phyloP scores from a whole-genome alignment of 331 rosid species.

The Malus hybrid region DNA sequence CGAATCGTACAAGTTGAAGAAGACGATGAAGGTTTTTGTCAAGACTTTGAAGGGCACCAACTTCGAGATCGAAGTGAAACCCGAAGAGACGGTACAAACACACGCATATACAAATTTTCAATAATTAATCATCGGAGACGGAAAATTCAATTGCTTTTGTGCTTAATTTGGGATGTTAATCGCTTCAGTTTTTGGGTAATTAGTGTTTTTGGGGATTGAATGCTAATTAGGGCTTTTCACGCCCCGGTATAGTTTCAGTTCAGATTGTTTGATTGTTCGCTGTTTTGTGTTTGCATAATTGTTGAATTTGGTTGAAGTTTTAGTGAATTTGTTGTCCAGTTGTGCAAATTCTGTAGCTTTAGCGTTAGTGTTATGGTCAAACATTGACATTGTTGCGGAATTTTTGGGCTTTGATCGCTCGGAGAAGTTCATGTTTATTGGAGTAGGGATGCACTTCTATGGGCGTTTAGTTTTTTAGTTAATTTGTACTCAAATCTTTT shows the following conservation, averaged over 20 bases:
- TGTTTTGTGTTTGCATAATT: not conserved
- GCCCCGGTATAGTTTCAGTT: not conserved
- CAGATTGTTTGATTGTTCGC: not conserved
- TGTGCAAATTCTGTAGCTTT: not conserved
- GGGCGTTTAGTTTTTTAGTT: not conserved
- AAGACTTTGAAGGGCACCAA: constrained; percentile 68
- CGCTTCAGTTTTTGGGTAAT: constrained; percentile 5
- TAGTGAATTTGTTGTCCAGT: not conserved
- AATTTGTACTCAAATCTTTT: not conserved
- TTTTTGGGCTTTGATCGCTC: not conserved
- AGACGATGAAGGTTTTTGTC: constrained; percentile 64
- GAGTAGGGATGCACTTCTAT: not conserved
- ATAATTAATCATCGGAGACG: not conserved
- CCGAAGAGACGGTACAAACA: constrained; percentile 39
- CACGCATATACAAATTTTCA: not conserved
- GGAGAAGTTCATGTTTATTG: not conserved
- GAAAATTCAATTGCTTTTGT: not conserved
- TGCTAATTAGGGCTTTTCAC: constrained; percentile 12
- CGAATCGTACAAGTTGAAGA: constrained; percentile 18
- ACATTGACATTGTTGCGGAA: not conserved
- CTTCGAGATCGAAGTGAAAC: constrained; percentile 58
- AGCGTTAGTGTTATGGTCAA: not conserved
- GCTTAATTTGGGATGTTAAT: not conserved
- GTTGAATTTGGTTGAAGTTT: not conserved
- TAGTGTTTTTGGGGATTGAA: constrained; percentile 9